Conservation (phyloP, 495 filamentous ascomycete genomes). For the Bathelium albidoporum region DNA sequence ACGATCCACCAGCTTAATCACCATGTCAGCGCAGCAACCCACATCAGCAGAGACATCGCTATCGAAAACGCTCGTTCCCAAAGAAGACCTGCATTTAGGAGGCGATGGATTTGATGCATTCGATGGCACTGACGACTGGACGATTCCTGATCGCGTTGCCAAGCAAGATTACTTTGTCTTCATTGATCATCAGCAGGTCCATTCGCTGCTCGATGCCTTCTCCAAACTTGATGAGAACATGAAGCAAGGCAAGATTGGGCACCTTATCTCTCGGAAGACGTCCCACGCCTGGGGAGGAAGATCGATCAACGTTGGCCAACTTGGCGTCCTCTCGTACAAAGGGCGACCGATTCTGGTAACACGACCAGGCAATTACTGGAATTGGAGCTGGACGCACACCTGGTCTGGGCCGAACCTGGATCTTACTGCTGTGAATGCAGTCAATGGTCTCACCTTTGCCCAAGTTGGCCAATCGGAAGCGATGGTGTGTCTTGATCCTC, state of each 20-base stretch:
- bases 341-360: background rate
- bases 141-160: background rate
- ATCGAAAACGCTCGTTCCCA: background rate
- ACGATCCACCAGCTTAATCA: background rate
- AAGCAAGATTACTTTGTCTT: slow-evolving; percentile 3
- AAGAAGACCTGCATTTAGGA: background rate
- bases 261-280: background rate
- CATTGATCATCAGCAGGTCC: background rate
- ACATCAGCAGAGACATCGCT: background rate
- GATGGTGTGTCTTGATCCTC: slow-evolving; percentile 2
- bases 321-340: background rate
- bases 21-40: background rate
- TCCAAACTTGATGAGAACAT: background rate
- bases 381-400: slow-evolving; percentile 1
- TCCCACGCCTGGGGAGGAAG: background rate
- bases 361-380: slow-evolving; percentile 1
- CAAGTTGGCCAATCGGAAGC: slow-evolving; percentile 1
- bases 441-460: background rate
- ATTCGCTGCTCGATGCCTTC: background rate
- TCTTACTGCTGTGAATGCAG: background rate
- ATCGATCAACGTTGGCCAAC: background rate
- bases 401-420: background rate
- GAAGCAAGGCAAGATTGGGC: background rate
- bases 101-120: background rate
- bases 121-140: slow-evolving; percentile 1